phyloP scores from a whole-genome alignment of 75 land plant species.

The Ceratopteris richardii region DNA sequence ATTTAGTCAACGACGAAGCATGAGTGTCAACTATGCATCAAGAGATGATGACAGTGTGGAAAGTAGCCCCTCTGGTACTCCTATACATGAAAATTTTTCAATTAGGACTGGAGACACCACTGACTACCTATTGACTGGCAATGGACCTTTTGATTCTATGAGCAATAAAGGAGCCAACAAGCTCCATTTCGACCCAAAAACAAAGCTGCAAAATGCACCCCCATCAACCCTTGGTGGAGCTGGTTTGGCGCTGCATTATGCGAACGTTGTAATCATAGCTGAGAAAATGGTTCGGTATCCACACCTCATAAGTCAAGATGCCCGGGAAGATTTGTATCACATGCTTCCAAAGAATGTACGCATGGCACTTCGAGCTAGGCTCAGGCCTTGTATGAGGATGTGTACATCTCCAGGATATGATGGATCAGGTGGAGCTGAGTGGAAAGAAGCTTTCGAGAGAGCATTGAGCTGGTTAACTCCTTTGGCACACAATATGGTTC shows the following conservation, averaged over 20 bases:
- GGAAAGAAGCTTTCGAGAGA: conserved; percentile 77
- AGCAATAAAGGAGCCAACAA: conserved; percentile 6
- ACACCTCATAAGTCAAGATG: conserved; percentile 87
- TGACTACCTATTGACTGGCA: conserved; percentile 5
- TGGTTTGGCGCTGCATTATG: conserved; percentile 87
- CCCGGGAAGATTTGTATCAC: conserved; percentile 86
- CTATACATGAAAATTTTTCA: background rate
- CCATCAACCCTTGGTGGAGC: conserved; percentile 85
- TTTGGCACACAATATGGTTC: conserved; percentile 93
- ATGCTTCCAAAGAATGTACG: conserved; percentile 89
- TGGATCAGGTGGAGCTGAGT: conserved; percentile 68
- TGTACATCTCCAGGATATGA: conserved; percentile 62
- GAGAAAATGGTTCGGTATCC: conserved; percentile 87
- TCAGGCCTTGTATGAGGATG: conserved; percentile 60
- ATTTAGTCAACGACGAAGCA: conserved; percentile 16
- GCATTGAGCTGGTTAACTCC: conserved; percentile 88
- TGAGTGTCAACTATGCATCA: conserved; percentile 7
- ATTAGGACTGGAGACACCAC: conserved; percentile 5
- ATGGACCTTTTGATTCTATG: conserved; percentile 1
- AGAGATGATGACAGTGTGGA: conserved; percentile 11
- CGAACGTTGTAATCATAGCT: conserved; percentile 85
- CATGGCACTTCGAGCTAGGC: conserved; percentile 40
- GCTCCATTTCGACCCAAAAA: conserved; percentile 43
- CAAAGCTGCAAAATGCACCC: conserved; percentile 48
- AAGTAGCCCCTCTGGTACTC: conserved; percentile 2